Evolutionary conservation across 495 filamentous ascomycete species (phyloP).

Genomic region (Penicillium chermesinum): DNA sequence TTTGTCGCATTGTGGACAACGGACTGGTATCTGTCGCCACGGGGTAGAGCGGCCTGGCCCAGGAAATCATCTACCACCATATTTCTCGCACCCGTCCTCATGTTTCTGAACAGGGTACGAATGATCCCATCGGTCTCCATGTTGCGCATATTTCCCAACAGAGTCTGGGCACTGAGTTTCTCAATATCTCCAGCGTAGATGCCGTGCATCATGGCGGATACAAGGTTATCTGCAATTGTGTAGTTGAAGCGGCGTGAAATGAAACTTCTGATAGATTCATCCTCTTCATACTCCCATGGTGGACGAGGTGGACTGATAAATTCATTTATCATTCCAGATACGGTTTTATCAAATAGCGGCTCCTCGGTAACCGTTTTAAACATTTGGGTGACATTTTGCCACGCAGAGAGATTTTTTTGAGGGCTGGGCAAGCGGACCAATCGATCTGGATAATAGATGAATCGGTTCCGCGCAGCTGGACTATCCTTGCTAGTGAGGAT

Average conservation of each 20-base stretch:
- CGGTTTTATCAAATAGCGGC: slow-evolving; percentile 55
- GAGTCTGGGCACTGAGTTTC: slow-evolving; percentile 63
- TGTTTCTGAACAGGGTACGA: slow-evolving; percentile 8
- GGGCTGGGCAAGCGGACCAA: slow-evolving; percentile 65
- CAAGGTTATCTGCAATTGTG: slow-evolving; percentile 63
- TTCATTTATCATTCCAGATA: slow-evolving; percentile 41
- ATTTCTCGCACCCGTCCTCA: slow-evolving; percentile 4
- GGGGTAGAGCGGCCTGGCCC: slow-evolving; percentile 1
- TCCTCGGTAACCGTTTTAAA: slow-evolving; percentile 46
- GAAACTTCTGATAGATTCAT: slow-evolving; percentile 73
- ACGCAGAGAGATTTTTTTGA: slow-evolving; percentile 16
- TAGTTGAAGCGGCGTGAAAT: slow-evolving; percentile 52
- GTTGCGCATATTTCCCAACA: slow-evolving; percentile 51
- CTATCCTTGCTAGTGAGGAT: slow-evolving; percentile 47
- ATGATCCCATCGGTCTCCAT: slow-evolving; percentile 41
- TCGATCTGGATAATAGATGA: slow-evolving; percentile 87
- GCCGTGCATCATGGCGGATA: slow-evolving; percentile 78
- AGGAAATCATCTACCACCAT: slow-evolving; percentile 27
- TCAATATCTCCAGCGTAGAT: slow-evolving; percentile 92
- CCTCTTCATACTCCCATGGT: slow-evolving; percentile 29
- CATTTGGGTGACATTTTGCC: slow-evolving; percentile 20
- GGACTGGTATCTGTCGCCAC: not conserved
- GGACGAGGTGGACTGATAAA: slow-evolving; percentile 20
- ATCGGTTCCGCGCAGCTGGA: slow-evolving; percentile 59
- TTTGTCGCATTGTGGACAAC: slow-evolving; percentile 9